phyloP scores from a whole-genome alignment of 2,329 filamentous ascomycete genomes.

The Fusarium nodosum region DNA sequence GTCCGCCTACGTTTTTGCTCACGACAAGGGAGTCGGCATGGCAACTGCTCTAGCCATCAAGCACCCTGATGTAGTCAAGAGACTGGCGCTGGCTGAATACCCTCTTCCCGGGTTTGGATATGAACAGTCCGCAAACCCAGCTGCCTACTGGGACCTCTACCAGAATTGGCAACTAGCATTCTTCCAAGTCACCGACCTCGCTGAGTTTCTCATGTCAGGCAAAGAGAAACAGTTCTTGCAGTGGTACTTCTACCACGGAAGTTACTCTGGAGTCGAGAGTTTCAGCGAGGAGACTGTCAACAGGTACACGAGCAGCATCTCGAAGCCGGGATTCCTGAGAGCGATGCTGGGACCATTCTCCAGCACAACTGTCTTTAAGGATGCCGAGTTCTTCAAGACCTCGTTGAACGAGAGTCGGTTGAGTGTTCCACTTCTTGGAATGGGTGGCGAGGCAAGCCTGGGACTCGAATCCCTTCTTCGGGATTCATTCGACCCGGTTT shows the following conservation, averaged over 20 bases:
- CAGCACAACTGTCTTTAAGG: conserved; percentile 50
- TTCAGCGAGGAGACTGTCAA: conserved; percentile 57
- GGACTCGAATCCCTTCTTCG: conserved; percentile 22
- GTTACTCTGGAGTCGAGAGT: conserved; percentile 57
- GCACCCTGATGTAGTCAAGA: conserved; percentile 54
- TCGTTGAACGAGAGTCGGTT: conserved; percentile 41
- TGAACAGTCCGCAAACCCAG: conserved; percentile 50
- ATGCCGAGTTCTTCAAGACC: conserved; percentile 55
- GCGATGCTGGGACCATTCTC: conserved; percentile 57
- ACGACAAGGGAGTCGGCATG: conserved; percentile 62
- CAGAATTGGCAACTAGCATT: conserved; percentile 60
- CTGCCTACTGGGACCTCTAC: conserved; percentile 57
- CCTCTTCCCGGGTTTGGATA: conserved; percentile 59
- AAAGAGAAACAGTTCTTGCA: conserved; percentile 59
- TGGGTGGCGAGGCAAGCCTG: conserved; percentile 50
- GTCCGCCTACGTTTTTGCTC: conserved; percentile 59
- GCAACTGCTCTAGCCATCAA: conserved; percentile 57
- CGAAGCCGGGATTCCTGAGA: conserved; percentile 60
- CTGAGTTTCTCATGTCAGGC: conserved; percentile 60
- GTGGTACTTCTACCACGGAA: conserved; percentile 63
- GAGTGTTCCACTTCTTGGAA: conserved; percentile 39
- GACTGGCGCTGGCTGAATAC: conserved; percentile 58
- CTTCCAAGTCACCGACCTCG: conserved; percentile 62
- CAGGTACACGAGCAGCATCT: conserved; percentile 56
- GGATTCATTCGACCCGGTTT: conserved; percentile 24